phyloP scores from a whole-genome alignment of 1,284 basidiomycete genomes.

The Meripilus lineatus region DNA sequence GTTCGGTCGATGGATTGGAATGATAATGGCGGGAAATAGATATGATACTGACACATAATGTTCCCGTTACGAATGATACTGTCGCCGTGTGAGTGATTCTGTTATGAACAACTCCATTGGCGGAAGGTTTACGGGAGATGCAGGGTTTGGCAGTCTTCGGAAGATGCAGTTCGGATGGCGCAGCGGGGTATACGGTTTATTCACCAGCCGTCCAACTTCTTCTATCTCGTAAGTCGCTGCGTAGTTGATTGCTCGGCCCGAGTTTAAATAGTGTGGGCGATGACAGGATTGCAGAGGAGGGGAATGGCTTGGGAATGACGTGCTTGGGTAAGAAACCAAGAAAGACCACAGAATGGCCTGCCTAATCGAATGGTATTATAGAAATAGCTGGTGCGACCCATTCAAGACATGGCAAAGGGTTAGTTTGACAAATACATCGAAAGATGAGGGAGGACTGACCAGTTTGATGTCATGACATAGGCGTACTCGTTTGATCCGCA shows the following conservation, averaged over 20 bases:
- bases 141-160: slow-evolving; percentile 22
- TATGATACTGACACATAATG: slow-evolving; percentile 61
- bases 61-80: slow-evolving; percentile 59
- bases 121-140: neutral
- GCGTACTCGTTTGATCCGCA: slow-evolving; percentile 71
- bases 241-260: too few species aligned
- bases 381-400: slow-evolving; percentile 60
- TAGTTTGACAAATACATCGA: neutral
- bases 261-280: too few species aligned
- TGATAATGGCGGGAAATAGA: slow-evolving; percentile 32
- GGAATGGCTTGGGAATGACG: slow-evolving; percentile 60
- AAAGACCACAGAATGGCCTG: neutral
- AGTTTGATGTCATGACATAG: slow-evolving; percentile 6
- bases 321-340: slow-evolving; percentile 16
- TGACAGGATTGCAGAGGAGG: slow-evolving; percentile 73
- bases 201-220: slow-evolving; percentile 23
- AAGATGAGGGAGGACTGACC: neutral
- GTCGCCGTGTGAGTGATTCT: slow-evolving; percentile 54
- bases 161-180: slow-evolving; percentile 17
- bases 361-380: slow-evolving; percentile 10
- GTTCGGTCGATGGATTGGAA: neutral
- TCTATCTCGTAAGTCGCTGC: slow-evolving; percentile 24
- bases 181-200: slow-evolving; percentile 17
- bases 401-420: slow-evolving; percentile 71
- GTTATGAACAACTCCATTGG: neutral